Conservation (phyloP, 1,139 yeast species). For the Taphrina confusa region DNA sequence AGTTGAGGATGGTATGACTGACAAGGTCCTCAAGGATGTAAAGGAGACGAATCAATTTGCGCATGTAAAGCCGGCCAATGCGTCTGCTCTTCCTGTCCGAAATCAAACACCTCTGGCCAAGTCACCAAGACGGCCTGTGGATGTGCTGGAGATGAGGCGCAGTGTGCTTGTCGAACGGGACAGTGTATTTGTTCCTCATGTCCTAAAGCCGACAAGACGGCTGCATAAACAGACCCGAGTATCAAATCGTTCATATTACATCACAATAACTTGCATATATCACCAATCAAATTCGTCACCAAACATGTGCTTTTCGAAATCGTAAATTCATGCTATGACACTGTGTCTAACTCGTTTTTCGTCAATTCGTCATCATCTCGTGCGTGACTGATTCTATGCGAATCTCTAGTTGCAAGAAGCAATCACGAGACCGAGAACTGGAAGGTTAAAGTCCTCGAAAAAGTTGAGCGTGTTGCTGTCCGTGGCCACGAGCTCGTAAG, state of each 20-base stretch:
- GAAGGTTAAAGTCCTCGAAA: constrained; percentile 24
- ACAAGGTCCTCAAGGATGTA: constrained; percentile 14
- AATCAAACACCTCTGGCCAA: not conserved
- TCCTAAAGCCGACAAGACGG: constrained; percentile 16
- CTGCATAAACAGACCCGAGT: too few relatives aligned
- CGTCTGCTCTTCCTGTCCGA: constrained; percentile 25
- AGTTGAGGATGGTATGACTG: not conserved
- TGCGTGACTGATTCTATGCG: too few relatives aligned
- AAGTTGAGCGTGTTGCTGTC: constrained; percentile 15
- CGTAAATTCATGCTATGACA: too few relatives aligned
- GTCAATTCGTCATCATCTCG: too few relatives aligned
- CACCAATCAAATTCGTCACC: too few relatives aligned
- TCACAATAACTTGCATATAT: too few relatives aligned
- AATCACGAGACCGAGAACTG: constrained; percentile 1
- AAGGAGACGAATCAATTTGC: constrained; percentile 33
- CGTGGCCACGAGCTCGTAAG: constrained; percentile 24
- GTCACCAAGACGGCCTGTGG: constrained; percentile 19
- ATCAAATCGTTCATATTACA: too few relatives aligned
- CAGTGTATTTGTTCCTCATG: constrained; percentile 26
- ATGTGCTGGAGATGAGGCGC: constrained; percentile 22
- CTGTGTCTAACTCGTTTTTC: too few relatives aligned
- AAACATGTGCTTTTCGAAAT: too few relatives aligned
- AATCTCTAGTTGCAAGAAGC: constrained; percentile 12
- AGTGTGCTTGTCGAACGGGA: constrained; percentile 21
- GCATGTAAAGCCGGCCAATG: constrained; percentile 29